Evolutionary conservation across 169 alveolate species (phyloP).

Genomic region (Cryptosporidium ubiquitum): DNA sequence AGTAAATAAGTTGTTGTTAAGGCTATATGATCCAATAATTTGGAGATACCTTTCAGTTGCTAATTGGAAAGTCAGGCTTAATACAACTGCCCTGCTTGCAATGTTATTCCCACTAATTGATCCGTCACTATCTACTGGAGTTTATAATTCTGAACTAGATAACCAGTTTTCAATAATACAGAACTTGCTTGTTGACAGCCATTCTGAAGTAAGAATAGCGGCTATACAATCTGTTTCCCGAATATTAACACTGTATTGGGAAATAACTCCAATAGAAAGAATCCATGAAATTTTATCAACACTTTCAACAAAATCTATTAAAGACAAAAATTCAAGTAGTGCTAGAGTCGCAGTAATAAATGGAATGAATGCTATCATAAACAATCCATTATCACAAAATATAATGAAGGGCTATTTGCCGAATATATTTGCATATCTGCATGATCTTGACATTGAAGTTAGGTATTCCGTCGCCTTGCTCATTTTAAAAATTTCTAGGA

Average conservation of each 20-base stretch:
- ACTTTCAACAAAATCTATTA: conserved; percentile 10
- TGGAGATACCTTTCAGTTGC: conserved; percentile 73
- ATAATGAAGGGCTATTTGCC: conserved; percentile 11
- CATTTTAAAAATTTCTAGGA: conserved; percentile 47
- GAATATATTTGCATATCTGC: background rate
- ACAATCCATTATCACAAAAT: conserved; percentile 50
- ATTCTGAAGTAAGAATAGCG: conserved; percentile 53
- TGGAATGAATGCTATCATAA: conserved; percentile 27
- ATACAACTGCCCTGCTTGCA: conserved; percentile 65
- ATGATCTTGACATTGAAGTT: conserved; percentile 46
- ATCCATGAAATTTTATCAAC: conserved; percentile 22
- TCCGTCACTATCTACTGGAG: conserved; percentile 11
- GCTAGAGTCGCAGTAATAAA: conserved; percentile 47
- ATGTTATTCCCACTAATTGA: conserved; percentile 59
- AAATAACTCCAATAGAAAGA: conserved; percentile 51
- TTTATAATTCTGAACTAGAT: conserved; percentile 29
- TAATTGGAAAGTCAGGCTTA: conserved; percentile 62
- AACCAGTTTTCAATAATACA: conserved; percentile 35
- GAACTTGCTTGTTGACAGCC: conserved; percentile 14
- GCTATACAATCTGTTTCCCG: conserved; percentile 54
- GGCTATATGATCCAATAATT: conserved; percentile 64
- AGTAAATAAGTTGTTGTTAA: conserved; percentile 20
- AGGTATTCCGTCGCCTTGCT: conserved; percentile 49
- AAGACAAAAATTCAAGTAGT: conserved; percentile 12
- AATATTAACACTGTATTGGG: conserved; percentile 62